These are phyloP conservation scores for Cylindrotheca closterium DNA, from an alignment of 108 stramenopile species.

Conservation along the genomic window DNA sequence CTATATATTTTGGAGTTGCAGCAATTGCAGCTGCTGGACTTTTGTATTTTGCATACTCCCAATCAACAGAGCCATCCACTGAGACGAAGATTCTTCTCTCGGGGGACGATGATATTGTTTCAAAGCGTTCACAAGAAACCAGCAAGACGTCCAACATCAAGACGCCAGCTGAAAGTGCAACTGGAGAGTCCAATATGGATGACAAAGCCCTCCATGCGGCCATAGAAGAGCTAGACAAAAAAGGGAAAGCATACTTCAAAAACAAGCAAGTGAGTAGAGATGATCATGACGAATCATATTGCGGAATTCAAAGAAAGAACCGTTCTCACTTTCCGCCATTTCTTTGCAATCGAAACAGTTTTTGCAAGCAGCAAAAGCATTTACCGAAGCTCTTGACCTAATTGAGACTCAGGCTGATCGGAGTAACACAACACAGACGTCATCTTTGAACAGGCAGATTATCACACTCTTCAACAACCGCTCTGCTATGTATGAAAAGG, in stretches of 20 bases:
- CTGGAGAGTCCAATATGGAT: conserved; percentile 15
- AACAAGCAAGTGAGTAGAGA: conserved; percentile 49
- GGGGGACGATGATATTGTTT: conserved; percentile 13
- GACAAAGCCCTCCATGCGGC: conserved; percentile 54
- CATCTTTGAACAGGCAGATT: conserved; percentile 66
- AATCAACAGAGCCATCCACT: not conserved
- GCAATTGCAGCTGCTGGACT: conserved; percentile 30
- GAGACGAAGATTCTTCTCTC: not conserved
- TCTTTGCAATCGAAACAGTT: conserved; percentile 27
- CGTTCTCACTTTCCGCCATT: not conserved
- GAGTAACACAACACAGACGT: conserved; percentile 13
- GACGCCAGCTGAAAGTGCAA: not conserved
- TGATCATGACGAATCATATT: not conserved
- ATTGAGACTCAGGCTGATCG: conserved; percentile 41
- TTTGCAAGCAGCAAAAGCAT: conserved; percentile 76
- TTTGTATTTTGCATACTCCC: conserved; percentile 10
- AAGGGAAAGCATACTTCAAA: conserved; percentile 83
- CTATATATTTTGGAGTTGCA: conserved; percentile 20
- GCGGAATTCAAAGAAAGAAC: too few species aligned
- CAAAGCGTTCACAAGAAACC: conserved; percentile 6
- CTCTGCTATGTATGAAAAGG: conserved; percentile 94
- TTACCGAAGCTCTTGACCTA: conserved; percentile 77
- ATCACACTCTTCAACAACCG: conserved; percentile 88
- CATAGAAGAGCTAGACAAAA: conserved; percentile 85
- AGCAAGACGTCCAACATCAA: conserved; percentile 14